These are phyloP conservation scores for Eucalyptus erythrocorys DNA, from an alignment of 345 rosid genomes.

Conservation along the genomic window DNA sequence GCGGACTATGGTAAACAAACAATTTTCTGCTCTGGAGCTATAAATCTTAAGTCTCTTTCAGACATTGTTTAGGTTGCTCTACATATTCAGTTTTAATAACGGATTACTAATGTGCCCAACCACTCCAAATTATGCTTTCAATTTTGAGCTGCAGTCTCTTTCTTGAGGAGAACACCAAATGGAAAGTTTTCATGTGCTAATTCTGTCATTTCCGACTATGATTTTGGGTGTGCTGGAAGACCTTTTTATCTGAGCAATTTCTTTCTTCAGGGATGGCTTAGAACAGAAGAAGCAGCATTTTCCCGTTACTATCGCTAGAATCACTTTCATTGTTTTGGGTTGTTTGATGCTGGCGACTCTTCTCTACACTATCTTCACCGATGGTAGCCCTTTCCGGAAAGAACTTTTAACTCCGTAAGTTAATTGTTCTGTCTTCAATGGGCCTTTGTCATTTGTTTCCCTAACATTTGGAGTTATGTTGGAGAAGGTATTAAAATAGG, in stretches of 20 bases:
- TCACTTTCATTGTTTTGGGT: slow-evolving; percentile 51
- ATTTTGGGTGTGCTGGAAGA: neutral
- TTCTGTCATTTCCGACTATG: neutral
- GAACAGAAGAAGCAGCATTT: slow-evolving; percentile 31
- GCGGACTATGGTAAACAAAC: neutral
- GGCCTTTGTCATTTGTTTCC: neutral
- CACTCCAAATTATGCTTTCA: neutral
- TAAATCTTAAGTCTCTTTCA: neutral
- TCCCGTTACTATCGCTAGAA: slow-evolving; percentile 40
- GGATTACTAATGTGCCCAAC: neutral
- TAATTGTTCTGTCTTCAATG: neutral
- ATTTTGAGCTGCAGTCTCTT: neutral
- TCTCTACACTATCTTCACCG: slow-evolving; percentile 47
- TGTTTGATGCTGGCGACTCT: slow-evolving; percentile 64
- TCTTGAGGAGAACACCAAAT: neutral
- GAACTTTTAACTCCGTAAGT: slow-evolving; percentile 83
- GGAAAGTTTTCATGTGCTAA: neutral
- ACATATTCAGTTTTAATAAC: neutral
- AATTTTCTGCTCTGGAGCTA: neutral
- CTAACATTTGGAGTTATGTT: neutral
- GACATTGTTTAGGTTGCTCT: neutral
- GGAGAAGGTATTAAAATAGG: neutral
- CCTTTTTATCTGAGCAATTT: neutral
- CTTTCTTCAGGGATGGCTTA: slow-evolving; percentile 22
- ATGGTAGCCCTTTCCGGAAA: slow-evolving; percentile 81